These are phyloP conservation scores for Alternaria rosae DNA, from an alignment of 2,329 filamentous ascomycete species.

Conservation along the genomic window DNA sequence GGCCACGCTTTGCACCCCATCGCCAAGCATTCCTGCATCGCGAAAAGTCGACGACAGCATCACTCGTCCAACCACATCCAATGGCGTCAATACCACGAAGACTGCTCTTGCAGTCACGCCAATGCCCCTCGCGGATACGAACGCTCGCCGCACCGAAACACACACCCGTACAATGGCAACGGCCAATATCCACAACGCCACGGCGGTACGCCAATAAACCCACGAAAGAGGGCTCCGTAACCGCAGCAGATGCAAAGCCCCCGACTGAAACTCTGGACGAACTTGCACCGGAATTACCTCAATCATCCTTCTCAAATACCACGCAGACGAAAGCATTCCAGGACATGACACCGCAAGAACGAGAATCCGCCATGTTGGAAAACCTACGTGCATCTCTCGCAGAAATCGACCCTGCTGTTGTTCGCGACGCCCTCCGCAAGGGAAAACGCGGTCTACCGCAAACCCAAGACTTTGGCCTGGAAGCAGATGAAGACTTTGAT, in stretches of 20 bases:
- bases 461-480: conserved; percentile 22
- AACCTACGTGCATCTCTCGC: conserved; percentile 34
- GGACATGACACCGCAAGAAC: conserved; percentile 17
- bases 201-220: conserved; percentile 25
- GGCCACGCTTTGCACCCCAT: conserved; percentile 29
- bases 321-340: conserved; percentile 1
- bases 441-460: conserved; percentile 31
- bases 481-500: conserved; percentile 37
- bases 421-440: conserved; percentile 35
- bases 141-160: conserved; percentile 23
- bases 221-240: conserved; percentile 22
- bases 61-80: conserved; percentile 24
- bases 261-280: conserved; percentile 16
- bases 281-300: conserved; percentile 1
- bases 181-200: conserved; percentile 41
- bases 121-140: conserved; percentile 36
- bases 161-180: conserved; percentile 41
- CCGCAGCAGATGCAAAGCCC: conserved; percentile 10
- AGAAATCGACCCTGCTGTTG: conserved; percentile 29
- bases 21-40: conserved; percentile 36
- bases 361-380: conserved; percentile 28
- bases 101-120: conserved; percentile 40
- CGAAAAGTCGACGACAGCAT: conserved; percentile 44
- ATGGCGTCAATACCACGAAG: conserved; percentile 49
- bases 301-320: conserved; percentile 1